Percentiles rank a stretch among this genome's conserved stretches.
phyloP scores from a whole-genome alignment of 2,329 filamentous ascomycete genomes.

The Tothia fuscella region DNA sequence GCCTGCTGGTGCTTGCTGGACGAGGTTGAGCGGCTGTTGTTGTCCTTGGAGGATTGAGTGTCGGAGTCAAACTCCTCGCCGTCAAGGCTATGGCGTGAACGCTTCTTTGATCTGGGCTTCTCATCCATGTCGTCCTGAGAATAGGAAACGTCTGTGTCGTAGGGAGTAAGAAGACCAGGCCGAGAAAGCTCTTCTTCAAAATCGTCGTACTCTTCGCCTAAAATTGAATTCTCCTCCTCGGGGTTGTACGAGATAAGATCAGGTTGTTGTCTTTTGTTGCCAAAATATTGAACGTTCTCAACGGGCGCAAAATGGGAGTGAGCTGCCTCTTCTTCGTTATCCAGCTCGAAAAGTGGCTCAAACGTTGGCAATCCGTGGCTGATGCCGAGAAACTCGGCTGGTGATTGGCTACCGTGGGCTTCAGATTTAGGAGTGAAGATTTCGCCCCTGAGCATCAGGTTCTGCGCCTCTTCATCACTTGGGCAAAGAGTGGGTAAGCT shows the following conservation, averaged over 20 bases:
- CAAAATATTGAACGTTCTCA: conserved; percentile 47
- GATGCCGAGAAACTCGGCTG: conserved; percentile 36
- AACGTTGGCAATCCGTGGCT: conserved; percentile 55
- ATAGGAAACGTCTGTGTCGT: conserved; percentile 37
- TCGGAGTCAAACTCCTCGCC: conserved; percentile 26
- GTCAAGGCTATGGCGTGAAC: conserved; percentile 6
- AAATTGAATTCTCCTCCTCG: conserved; percentile 59
- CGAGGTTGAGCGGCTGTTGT: conserved; percentile 18
- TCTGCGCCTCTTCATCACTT: conserved; percentile 52
- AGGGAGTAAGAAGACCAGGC: conserved; percentile 51
- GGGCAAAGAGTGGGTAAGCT: conserved; percentile 49
- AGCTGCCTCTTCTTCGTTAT: conserved; percentile 82
- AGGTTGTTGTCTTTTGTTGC: conserved; percentile 62
- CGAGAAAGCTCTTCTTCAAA: conserved; percentile 57
- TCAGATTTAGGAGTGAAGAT: conserved; percentile 22
- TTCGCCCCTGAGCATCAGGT: conserved; percentile 38
- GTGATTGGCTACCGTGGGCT: conserved; percentile 25
- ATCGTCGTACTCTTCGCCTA: conserved; percentile 64
- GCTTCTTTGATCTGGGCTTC: conserved; percentile 14
- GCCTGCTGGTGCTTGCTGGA: conserved; percentile 24
- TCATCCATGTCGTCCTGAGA: conserved; percentile 16
- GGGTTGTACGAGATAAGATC: conserved; percentile 47
- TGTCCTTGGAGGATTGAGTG: conserved; percentile 11
- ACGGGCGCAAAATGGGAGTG: conserved; percentile 54
- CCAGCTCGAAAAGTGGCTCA: conserved; percentile 78